These are phyloP conservation scores for Gaeumannomyces tritici DNA, from an alignment of 2,329 filamentous ascomycete genomes.

Conservation along the genomic window DNA sequence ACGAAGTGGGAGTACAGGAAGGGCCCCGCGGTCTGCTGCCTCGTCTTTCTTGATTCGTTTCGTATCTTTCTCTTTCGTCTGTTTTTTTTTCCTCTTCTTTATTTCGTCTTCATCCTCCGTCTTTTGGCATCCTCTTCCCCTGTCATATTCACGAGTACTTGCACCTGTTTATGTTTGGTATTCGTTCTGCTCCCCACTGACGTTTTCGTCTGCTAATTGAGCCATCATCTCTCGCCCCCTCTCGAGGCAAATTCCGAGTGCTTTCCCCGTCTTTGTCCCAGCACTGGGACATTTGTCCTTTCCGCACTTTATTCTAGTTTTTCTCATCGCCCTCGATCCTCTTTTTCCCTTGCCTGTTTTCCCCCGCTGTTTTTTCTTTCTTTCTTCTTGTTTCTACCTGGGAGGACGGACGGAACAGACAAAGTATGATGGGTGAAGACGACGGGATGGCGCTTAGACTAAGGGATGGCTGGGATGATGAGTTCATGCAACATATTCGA, in stretches of 20 bases:
- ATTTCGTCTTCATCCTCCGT: neutral
- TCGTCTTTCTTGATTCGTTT: neutral
- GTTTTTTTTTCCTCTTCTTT: neutral
- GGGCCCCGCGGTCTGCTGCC: neutral
- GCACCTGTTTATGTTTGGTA: neutral
- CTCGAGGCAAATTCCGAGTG: neutral
- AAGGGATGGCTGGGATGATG: neutral
- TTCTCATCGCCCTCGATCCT: neutral
- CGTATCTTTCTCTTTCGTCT: neutral
- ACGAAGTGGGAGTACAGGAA: neutral
- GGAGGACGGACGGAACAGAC: neutral
- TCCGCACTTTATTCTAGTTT: neutral
- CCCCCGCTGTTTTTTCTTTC: neutral
- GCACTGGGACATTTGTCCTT: neutral
- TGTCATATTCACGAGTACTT: constrained; percentile 6
- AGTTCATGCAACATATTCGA: neutral
- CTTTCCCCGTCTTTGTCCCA: neutral
- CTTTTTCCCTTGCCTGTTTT: neutral
- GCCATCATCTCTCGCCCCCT: neutral
- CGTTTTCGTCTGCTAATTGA: neutral
- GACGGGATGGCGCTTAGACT: neutral
- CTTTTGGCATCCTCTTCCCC: neutral
- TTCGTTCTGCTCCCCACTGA: neutral
- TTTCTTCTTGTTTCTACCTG: neutral
- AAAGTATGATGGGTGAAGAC: neutral